Conservation (phyloP, 2,329 filamentous ascomycete genomes). For the Alternaria angustiovoidea region DNA sequence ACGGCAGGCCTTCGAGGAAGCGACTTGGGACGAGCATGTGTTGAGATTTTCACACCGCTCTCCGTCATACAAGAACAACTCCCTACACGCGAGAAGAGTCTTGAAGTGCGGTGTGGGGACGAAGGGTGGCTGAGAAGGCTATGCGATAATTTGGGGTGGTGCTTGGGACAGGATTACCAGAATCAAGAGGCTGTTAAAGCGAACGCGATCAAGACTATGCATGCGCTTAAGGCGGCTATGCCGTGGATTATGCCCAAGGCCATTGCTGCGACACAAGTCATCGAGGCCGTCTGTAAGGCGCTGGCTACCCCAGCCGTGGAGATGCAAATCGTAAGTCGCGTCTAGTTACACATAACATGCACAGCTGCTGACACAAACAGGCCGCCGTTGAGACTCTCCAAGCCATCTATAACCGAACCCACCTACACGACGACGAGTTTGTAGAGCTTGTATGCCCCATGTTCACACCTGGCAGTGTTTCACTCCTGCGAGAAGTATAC, state of each 20-base stretch:
- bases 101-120: conserved; percentile 75
- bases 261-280: conserved; percentile 64
- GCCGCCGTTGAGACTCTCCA: conserved; percentile 81
- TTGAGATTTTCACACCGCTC: conserved; percentile 90
- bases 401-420: conserved; percentile 76
- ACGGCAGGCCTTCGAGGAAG: conserved; percentile 84
- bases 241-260: conserved; percentile 89
- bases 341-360: background rate
- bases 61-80: conserved; percentile 78
- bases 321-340: conserved; percentile 44
- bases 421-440: conserved; percentile 81
- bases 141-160: conserved; percentile 76
- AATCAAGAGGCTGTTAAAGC: conserved; percentile 71
- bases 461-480: conserved; percentile 75
- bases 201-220: conserved; percentile 78
- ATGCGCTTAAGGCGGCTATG: conserved; percentile 79
- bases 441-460: conserved; percentile 79
- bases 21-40: conserved; percentile 84
- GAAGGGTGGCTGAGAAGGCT: conserved; percentile 90
- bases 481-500: conserved; percentile 76
- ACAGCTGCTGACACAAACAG: conserved; percentile 36
- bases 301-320: conserved; percentile 48
- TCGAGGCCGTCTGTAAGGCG: conserved; percentile 51
- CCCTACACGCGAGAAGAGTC: conserved; percentile 73
- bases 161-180: conserved; percentile 70